These are phyloP conservation scores for Effrenium voratum DNA, from an alignment of 73 alveolate genomes.

Conservation along the genomic window DNA sequence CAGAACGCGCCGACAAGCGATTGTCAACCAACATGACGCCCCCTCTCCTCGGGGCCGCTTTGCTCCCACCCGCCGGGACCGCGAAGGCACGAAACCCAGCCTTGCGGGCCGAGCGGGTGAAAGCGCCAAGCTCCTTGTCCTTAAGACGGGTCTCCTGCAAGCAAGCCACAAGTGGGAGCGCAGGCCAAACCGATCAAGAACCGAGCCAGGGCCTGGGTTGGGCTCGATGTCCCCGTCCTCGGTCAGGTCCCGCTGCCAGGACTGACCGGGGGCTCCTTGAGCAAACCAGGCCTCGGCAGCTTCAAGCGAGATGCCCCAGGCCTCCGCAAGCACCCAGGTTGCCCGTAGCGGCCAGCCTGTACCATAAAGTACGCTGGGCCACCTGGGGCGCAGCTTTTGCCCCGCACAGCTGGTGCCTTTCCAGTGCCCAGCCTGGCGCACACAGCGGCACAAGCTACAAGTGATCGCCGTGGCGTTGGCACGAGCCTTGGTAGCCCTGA, in stretches of 20 bases:
- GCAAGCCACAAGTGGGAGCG: background rate
- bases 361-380: background rate
- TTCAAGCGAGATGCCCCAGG: background rate
- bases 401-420: background rate
- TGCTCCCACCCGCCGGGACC: background rate
- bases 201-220: background rate
- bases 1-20: background rate
- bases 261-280: background rate
- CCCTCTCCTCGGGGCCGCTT: background rate
- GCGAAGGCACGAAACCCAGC: conserved; percentile 11
- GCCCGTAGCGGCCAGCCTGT: background rate
- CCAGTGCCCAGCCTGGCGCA: no score
- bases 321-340: background rate
- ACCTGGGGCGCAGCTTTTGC: background rate
- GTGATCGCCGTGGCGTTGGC: no score
- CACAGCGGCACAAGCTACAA: no score
- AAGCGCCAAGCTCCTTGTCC: background rate
- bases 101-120: background rate
- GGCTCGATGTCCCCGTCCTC: conserved; percentile 15
- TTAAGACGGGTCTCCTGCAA: conserved; percentile 11
- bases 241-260: background rate
- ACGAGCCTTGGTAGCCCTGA: no score
- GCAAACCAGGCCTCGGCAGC: background rate
- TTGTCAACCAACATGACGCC: background rate
- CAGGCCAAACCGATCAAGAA: background rate